Evolutionary conservation across 257 asterid species (phyloP).

Genomic region (Nyctanthes arbortristis): DNA sequence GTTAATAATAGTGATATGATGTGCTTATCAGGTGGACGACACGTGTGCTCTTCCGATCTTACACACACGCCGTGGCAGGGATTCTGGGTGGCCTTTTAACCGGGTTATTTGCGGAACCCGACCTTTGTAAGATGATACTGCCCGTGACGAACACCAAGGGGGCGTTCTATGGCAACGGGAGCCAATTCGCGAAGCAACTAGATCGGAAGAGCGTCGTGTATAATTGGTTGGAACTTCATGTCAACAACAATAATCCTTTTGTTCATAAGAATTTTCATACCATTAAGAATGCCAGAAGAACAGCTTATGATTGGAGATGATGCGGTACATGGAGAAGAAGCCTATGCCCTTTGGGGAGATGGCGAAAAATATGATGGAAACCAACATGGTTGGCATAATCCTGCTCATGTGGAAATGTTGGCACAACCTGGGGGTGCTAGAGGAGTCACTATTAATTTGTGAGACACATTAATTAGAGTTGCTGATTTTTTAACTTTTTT

Average conservation of each 20-base stretch:
- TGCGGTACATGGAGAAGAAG: slow-evolving; percentile 91
- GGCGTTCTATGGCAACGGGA: slow-evolving; percentile 62
- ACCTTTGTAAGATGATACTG: slow-evolving; percentile 59
- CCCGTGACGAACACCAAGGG: slow-evolving; percentile 71
- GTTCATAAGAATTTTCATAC: slow-evolving; percentile 50
- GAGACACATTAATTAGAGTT: slow-evolving; percentile 2
- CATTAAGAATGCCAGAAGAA: slow-evolving; percentile 80
- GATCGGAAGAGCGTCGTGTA: slow-evolving; percentile 72
- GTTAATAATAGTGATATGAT: neutral
- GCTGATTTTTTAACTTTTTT: slow-evolving; percentile 7
- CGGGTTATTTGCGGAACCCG: slow-evolving; percentile 72
- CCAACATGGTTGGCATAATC: slow-evolving; percentile 60
- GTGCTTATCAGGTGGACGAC: slow-evolving; percentile 64
- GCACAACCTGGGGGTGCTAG: slow-evolving; percentile 54
- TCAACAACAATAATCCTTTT: slow-evolving; percentile 66
- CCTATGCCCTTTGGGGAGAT: slow-evolving; percentile 95
- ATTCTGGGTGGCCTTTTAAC: slow-evolving; percentile 78
- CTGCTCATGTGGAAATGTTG: slow-evolving; percentile 38
- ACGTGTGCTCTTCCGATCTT: slow-evolving; percentile 82
- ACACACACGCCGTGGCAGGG: slow-evolving; percentile 91
- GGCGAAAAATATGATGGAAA: slow-evolving; percentile 74
- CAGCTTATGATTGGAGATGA: slow-evolving; percentile 86
- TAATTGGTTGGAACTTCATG: slow-evolving; percentile 69
- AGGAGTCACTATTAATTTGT: slow-evolving; percentile 68
- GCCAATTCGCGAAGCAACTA: slow-evolving; percentile 66